Evolutionary conservation across 176 grass and related monocot species (phyloP), one percentile per base, ranked within the genome.

Genomic region (Miscanthus lutarioriparius): DNA sequence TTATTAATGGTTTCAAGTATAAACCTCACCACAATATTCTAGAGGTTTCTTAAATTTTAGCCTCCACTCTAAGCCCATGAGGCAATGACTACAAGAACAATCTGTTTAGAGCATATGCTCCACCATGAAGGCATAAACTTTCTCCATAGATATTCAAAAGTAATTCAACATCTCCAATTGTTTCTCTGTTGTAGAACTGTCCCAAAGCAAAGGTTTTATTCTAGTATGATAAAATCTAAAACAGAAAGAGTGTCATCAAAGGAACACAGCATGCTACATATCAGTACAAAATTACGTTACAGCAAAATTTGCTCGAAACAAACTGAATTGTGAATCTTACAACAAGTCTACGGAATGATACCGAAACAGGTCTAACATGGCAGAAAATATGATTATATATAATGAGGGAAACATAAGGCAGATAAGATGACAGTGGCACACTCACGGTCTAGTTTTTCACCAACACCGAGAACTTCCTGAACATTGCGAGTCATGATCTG

Each of bases 401-500:
- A 33, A 59, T 32, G 9, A 61, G 49, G n/a, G 43, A 90, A 39
- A 47, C 37, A 77, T 53, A 61, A 70, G 61, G 8, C 14, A 85
- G 68, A 82, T 56, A 54, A 40, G 82, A 76, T n/a, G 15, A 32
- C 68, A 74, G 30, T 54, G 63, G 9, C 4, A 39, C 78, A 94
- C 95, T 93, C 64, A 93, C 88, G 92, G 74, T 97, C 95, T 86
- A 95, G 83, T 26, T 95, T 92, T 93, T 95, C 95, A 83, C 95
- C 95, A 17, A 97, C 95, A 77, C 95, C 95, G 80, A 97, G 92
- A 90, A 97, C 95, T 84, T 95, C 95, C 84, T 97, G 92, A 81
- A 97, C 89, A 87, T 97, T 97, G 69, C 95, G 90, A 77, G 95
- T 97, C 92, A 97, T 97, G 76, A 95, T 95, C 72, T 94, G 92